These are phyloP conservation scores for Pseudogymnoascus pannorum DNA, from an alignment of 2,329 filamentous ascomycete species.

Conservation along the genomic window DNA sequence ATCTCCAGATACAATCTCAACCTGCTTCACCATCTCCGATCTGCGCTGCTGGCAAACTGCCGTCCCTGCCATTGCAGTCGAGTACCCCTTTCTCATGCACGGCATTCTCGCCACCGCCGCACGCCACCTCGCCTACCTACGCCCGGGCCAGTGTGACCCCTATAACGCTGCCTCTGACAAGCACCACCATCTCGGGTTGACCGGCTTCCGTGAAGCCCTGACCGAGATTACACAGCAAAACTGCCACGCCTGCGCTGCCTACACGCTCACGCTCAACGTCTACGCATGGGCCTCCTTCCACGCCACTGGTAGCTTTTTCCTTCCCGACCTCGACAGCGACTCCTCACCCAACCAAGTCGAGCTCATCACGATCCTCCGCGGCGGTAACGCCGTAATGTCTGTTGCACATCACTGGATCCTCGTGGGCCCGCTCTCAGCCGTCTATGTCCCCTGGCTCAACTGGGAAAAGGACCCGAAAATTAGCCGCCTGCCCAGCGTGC, in stretches of 20 bases:
- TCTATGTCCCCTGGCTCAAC: neutral
- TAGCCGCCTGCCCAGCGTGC: neutral
- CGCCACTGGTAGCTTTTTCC: conserved; percentile 14
- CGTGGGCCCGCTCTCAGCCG: conserved; percentile 8
- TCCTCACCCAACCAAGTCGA: conserved; percentile 2
- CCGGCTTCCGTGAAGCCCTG: conserved; percentile 11
- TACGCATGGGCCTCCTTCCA: conserved; percentile 16
- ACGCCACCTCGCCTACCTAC: conserved; percentile 14
- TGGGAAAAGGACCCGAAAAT: neutral
- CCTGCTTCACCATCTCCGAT: conserved; percentile 13
- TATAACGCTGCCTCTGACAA: conserved; percentile 10
- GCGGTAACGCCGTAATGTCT: neutral
- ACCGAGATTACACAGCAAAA: conserved; percentile 13
- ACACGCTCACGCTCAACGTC: conserved; percentile 13
- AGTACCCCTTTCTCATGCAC: conserved; percentile 17
- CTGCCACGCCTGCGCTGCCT: conserved; percentile 16
- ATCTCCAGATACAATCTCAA: conserved; percentile 12
- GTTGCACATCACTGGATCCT: conserved; percentile 1
- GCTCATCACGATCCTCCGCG: conserved; percentile 13
- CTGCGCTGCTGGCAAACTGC: conserved; percentile 15
- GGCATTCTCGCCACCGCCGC: conserved; percentile 17
- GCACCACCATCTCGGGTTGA: conserved; percentile 14
- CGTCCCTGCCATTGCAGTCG: conserved; percentile 17
- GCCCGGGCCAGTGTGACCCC: conserved; percentile 7
- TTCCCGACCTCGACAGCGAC: conserved; percentile 4